A percentile compares a stretch with the other conserved stretches of the same genome.
phyloP scores from a whole-genome alignment of 1,139 yeast species.

The Geotrichum candidum region DNA sequence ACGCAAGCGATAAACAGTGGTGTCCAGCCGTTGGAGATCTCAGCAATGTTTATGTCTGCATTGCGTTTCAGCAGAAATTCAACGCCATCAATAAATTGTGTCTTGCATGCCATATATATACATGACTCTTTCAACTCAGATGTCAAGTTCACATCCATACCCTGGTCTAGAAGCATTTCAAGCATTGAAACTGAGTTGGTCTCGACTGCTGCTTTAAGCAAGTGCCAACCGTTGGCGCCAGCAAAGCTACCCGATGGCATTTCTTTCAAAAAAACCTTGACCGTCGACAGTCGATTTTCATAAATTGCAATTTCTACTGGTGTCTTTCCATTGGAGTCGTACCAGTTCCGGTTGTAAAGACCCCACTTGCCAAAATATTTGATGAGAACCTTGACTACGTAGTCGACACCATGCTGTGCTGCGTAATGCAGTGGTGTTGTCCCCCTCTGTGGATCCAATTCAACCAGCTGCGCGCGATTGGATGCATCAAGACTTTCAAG shows the following conservation, averaged over 20 bases:
- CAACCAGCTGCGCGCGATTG: background rate
- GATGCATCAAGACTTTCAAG: background rate
- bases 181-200: conserved; percentile 57
- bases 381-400: conserved; percentile 53
- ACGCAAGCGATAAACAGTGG: conserved; percentile 88
- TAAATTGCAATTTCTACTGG: conserved; percentile 80
- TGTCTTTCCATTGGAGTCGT: conserved; percentile 74
- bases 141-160: conserved; percentile 58
- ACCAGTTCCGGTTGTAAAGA: conserved; percentile 52
- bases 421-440: conserved; percentile 83
- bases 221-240: conserved; percentile 47
- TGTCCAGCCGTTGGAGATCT: conserved; percentile 85
- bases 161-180: conserved; percentile 49
- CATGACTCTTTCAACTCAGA: conserved; percentile 77
- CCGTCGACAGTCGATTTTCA: conserved; percentile 77
- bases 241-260: conserved; percentile 32
- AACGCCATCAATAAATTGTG: conserved; percentile 53
- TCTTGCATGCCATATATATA: conserved; percentile 68
- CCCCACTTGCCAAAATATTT: conserved; percentile 49
- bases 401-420: conserved; percentile 76
- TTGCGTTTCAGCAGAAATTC: conserved; percentile 47
- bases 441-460: background rate
- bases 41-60: conserved; percentile 74
- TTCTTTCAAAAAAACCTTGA: conserved; percentile 50
- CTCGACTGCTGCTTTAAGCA: conserved; percentile 58